Base-by-base conservation (phyloP, 768 basidiomycete species). In the Neoboletus magnificus region DNA sequence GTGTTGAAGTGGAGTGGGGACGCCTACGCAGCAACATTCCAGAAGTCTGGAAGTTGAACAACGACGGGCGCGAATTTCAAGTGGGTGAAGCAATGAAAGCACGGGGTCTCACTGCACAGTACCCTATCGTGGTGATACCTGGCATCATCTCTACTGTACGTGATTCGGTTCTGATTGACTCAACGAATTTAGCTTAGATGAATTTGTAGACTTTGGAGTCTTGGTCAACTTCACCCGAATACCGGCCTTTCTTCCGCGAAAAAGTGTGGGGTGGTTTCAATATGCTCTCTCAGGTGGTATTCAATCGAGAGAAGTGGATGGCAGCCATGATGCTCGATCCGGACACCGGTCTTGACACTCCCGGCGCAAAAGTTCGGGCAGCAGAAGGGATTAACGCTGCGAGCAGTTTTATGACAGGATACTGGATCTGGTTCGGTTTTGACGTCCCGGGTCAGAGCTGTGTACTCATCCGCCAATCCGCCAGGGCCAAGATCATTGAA, bases 371-470 rank as follows among this genome's bases (percentile, higher is more conserved):
- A 69, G 84, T 98, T 54, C 80, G 96, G 35, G 92, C 95, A 13
- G 93, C 92, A 0, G 91, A 97, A 70, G 95, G 95, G 0, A 84
- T 96, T 22, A 89, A 92, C 66, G 93, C 93, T 0, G 94, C 93
- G 3, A 90, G 88, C 59, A 86, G 79, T 61, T 88, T 92, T 62
- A 83, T 93, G 54, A 85, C 87, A 67, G 93, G 95, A 1, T 99
- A 94, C 68, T 98, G 94, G 95, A 84, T 96, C 50, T 96, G 93
- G 92, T 86, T 64, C 50, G 74, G 23, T 50, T 37, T 33, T 27
- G n/a, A 20, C 8, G 3, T 33, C n/a, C 15, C 39, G 1, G 1
- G 22, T 39, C 18, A 12, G 25, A 23, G 27, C 13, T 12, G 23
- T 32, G 23, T 27, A n/a, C 36, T 55, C 29, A 51, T 44, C 18